phyloP scores from a whole-genome alignment of 352 stramenopile species.

The Pelagophyceae sp. region DNA sequence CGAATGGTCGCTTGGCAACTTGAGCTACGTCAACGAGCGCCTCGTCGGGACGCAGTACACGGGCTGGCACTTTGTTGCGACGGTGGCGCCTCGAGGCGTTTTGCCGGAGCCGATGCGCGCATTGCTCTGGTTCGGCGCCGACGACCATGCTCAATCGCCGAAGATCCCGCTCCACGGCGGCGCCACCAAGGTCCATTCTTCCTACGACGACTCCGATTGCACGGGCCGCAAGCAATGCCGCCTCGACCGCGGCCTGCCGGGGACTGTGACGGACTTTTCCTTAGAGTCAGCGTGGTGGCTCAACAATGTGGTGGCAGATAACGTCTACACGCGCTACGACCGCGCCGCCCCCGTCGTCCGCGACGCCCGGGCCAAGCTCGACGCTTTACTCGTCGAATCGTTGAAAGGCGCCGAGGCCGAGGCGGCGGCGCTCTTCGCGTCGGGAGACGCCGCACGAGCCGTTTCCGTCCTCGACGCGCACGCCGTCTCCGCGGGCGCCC shows the following conservation, averaged over 20 bases:
- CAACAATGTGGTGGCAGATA: slow-evolving; percentile 54
- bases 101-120: slow-evolving; percentile 38
- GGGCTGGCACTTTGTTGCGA: slow-evolving; percentile 51
- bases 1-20: slow-evolving; percentile 28
- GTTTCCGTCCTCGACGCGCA: slow-evolving; percentile 35
- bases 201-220: slow-evolving; percentile 37
- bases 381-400: slow-evolving; percentile 26
- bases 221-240: slow-evolving; percentile 18
- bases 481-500: slow-evolving; percentile 30
- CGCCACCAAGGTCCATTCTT: slow-evolving; percentile 31
- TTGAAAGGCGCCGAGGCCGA: slow-evolving; percentile 34
- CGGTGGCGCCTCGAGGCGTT: slow-evolving; percentile 29
- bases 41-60: slow-evolving; percentile 45
- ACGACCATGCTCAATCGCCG: slow-evolving; percentile 44
- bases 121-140: slow-evolving; percentile 51
- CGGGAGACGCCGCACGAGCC: slow-evolving; percentile 14
- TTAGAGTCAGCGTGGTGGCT: slow-evolving; percentile 52
- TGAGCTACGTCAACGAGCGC: slow-evolving; percentile 51
- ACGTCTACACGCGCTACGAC: slow-evolving; percentile 44
- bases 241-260: slow-evolving; percentile 37
- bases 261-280: slow-evolving; percentile 42
- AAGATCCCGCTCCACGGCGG: slow-evolving; percentile 44
- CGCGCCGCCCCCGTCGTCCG: slow-evolving; percentile 42
- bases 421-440: slow-evolving; percentile 28
- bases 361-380: slow-evolving; percentile 32